Percentiles rank a stretch among this genome's conserved stretches.
Evolutionary conservation across 1,284 basidiomycete species (phyloP).

Genomic region (Cryptococcus hybrid): DNA sequence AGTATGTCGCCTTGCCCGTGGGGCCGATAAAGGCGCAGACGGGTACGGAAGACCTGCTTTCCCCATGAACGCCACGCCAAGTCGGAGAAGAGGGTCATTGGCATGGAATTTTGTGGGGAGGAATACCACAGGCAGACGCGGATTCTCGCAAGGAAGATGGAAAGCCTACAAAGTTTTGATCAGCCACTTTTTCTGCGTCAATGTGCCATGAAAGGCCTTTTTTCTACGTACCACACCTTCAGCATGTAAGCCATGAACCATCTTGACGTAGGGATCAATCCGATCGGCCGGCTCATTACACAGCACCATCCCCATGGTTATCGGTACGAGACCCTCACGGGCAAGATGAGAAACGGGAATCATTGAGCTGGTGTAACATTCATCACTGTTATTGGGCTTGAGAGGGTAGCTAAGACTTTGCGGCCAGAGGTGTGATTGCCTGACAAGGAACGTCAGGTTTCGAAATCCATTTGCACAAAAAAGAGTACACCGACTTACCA

Average conservation of each 20-base stretch:
- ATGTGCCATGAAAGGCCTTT: background rate
- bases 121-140: constrained; percentile 39
- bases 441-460: constrained; percentile 3
- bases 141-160: constrained; percentile 32
- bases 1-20: background rate
- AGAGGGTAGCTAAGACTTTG: constrained; percentile 30
- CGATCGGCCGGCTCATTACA: constrained; percentile 37
- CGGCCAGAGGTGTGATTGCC: constrained; percentile 43
- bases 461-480: background rate
- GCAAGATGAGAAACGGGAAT: constrained; percentile 46
- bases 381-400: constrained; percentile 9
- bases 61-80: constrained; percentile 46
- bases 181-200: background rate
- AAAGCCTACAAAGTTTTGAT: constrained; percentile 28
- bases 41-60: constrained; percentile 32
- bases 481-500: constrained; percentile 30
- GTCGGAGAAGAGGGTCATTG: constrained; percentile 36
- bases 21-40: constrained; percentile 6
- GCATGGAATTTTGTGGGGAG: constrained; percentile 47
- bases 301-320: constrained; percentile 48
- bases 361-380: constrained; percentile 37
- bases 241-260: constrained; percentile 45
- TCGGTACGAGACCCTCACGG: constrained; percentile 40
- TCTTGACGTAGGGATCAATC: constrained; percentile 32
- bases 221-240: constrained; percentile 42